Base-by-base conservation (phyloP, 805 yeast species). In the Kazachstania psychrophila region DNA sequence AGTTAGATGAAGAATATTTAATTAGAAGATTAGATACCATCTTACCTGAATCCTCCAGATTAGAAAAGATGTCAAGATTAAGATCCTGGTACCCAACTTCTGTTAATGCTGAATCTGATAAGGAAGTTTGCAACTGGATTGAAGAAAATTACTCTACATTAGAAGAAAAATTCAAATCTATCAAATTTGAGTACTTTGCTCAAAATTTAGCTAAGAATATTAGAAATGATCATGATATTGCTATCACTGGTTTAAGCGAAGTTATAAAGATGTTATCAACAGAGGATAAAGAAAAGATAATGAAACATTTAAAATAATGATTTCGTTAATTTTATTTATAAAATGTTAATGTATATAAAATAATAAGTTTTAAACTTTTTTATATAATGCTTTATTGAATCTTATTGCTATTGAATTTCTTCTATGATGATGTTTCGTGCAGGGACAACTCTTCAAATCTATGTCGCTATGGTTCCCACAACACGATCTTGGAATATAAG, bases 1-100 rank as follows among this genome's bases (percentile, higher is more conserved):
- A 96, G 62, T 69, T 92, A 62, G 79, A 83, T 58, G 98, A 92
- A 65, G 94, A 85, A 62, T 85, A 86, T 63, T 68, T 89, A 58
- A 67, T 86, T 60, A 77, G 73, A 61, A 73, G 82, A 56, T 73
- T 88, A 48, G 74, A 76, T 37, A 77, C 74, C 40, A 79, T 75
- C 41, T 60, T 82, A 39, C 67, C 76, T 35, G 60, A 64, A 37
- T 70, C 80, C 16, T 67, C 74, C 14, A 77, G 88, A 61, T 69
- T 87, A 42, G 96, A 88, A 63, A 78, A 79, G 65, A 75, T 79
- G 42, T 84, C 96, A 23, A 76, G 95, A 68, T 68, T 88, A 54
- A 82, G 80, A 71, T 77, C 94, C 36, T 83, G 94, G 88, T 79
- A 77, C 64, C 85, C 94, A 37, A 62, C 75, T 9, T 68, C 77